Base-by-base conservation (phyloP, 2,329 filamentous ascomycete genomes). In the Aspergillus pseudotamarii region DNA sequence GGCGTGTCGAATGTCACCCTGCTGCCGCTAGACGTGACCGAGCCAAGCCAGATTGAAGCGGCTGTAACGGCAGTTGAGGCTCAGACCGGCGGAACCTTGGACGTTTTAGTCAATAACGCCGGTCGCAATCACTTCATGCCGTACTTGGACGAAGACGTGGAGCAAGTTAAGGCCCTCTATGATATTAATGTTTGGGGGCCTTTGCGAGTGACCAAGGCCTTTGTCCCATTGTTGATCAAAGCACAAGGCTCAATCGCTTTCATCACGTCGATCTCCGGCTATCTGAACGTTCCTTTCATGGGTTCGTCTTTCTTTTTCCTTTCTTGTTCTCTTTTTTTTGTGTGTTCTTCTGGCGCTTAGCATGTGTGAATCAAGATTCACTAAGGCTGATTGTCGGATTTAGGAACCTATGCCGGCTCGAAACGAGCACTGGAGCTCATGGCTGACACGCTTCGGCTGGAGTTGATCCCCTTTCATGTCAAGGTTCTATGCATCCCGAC, bases 61-160 rank as follows among this genome's bases (percentile, higher is more conserved):
- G 71, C 70, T 3, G 67, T 69, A 3, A 53, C 62, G 3, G 59
- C 61, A 0, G 66, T 74, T 38, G n/a, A 59, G 32, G 60, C 55
- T 11, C 26, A 64, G 5, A 78, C 76, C 0, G 73, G 69, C 3
- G 78, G 78, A 12, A 72, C 57, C 2, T 69, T 82, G 8, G 71
- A 79, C 48, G 68, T 72, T 26, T 71, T 81, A 0, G 66, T 83
- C 65, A 82, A 82, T 69, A 83, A 82, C 64, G 77, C 80, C 21
- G 81, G 77, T 1, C 58, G 55, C 2, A 69, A 66, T n/a, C 73
- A 70, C 32, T 66, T 73, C 30, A 73, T 74, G 66, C 80, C 80
- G 6, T 61, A 77, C 9, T 62, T 82, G n/a, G 78, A 82, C 58
- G 63, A 70, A 1, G 67, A 77, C 30, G 61, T 80, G 1, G 69